Conservation (phyloP, 2,329 filamentous ascomycete species). For the Claviceps spartinae region DNA sequence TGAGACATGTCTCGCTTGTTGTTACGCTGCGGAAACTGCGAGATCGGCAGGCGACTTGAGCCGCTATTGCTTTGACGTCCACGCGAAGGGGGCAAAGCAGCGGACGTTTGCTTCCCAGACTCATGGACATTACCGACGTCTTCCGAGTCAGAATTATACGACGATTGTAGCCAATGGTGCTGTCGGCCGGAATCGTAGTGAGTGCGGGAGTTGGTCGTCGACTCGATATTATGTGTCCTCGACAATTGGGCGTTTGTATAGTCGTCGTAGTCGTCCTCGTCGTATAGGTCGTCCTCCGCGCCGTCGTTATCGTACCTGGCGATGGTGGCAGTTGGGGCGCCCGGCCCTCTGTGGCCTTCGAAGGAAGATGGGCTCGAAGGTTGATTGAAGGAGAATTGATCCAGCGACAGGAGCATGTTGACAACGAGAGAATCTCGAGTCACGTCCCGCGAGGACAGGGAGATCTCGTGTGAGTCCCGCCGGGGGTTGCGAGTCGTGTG, state of each 20-base stretch:
- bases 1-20: constrained; percentile 40
- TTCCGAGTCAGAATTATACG: constrained; percentile 48
- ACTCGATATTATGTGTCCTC: constrained; percentile 8
- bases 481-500: constrained; percentile 13
- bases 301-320: neutral
- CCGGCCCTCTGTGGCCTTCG: constrained; percentile 4
- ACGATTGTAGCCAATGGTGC: constrained; percentile 25
- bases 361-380: constrained; percentile 10
- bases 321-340: constrained; percentile 12
- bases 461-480: constrained; percentile 73
- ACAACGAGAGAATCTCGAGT: constrained; percentile 85
- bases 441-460: constrained; percentile 59
- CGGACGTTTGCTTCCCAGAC: neutral
- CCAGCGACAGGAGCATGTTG: constrained; percentile 88
- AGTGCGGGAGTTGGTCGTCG: neutral
- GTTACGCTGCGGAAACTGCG: constrained; percentile 44
- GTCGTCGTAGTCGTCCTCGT: neutral
- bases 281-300: constrained; percentile 1
- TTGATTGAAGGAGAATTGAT: constrained; percentile 56
- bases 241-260: constrained; percentile 4
- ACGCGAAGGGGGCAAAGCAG: constrained; percentile 23
- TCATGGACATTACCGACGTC: constrained; percentile 41
- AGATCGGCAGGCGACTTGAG: constrained; percentile 54
- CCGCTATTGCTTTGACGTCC: constrained; percentile 69
- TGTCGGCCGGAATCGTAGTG: neutral